Evolutionary conservation across 2,329 filamentous ascomycete genomes (phyloP).

Genomic region (Sporothrix pseudoabietina): DNA sequence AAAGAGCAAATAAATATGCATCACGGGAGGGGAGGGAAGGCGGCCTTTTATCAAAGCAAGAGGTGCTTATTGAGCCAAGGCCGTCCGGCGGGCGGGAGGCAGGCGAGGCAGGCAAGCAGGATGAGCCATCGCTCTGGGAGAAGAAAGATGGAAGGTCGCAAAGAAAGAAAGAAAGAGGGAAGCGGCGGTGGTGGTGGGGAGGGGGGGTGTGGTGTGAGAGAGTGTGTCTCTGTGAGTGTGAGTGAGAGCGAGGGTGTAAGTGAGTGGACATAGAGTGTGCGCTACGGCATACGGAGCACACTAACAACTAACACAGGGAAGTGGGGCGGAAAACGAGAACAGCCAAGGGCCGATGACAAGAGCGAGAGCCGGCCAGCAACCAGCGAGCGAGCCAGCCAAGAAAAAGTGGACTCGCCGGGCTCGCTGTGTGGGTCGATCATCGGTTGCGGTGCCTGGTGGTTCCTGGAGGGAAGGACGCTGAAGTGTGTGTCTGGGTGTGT

Average conservation of each 20-base stretch:
- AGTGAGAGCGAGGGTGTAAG: background rate
- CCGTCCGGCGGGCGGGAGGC: slow-evolving; percentile 3
- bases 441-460: slow-evolving; percentile 26
- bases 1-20: background rate
- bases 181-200: background rate
- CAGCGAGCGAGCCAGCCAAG: background rate
- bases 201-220: background rate
- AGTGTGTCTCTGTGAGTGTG: background rate
- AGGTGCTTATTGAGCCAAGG: slow-evolving; percentile 28
- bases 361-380: slow-evolving; percentile 1
- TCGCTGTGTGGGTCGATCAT: background rate
- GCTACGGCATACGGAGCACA: background rate
- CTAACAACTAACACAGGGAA: slow-evolving; percentile 23
- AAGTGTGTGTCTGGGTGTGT: background rate
- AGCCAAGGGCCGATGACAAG: slow-evolving; percentile 19
- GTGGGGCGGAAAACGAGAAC: slow-evolving; percentile 8
- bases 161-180: slow-evolving; percentile 15
- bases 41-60: slow-evolving; percentile 30
- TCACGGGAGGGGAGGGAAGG: slow-evolving; percentile 12
- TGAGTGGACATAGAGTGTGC: background rate
- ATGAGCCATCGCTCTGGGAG: background rate
- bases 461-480: background rate
- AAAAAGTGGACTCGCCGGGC: slow-evolving; percentile 10
- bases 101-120: background rate
- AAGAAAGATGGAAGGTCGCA: background rate